Base-by-base conservation (phyloP, 2,329 filamentous ascomycete genomes). In the Sporothrix globosa region DNA sequence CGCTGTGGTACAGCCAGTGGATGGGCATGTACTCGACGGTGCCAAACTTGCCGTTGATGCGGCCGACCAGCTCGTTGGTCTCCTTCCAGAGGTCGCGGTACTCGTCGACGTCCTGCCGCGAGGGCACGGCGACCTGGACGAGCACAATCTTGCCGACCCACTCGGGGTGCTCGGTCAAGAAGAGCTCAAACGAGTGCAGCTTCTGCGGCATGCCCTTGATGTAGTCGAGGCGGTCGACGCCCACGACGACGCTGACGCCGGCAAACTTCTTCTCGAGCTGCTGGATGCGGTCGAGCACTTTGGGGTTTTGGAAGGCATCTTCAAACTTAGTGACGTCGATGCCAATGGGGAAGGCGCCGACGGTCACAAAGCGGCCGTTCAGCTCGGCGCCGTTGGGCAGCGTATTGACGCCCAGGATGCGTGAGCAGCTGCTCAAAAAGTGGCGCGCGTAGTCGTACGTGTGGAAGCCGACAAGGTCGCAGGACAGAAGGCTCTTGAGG, bases 191-290 rank as follows among this genome's bases (percentile, higher is more conserved):
- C 1, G 96, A 95, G 77, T 98, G 96, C 11, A 99, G 85, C 80
- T 99, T 99, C 81, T 99, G 96, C 0, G 96, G 96, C 11, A 99
- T 94, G 73, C 96, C 96, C 82, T 98, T 98, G 88, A 98, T 98
- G 82, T 99, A 98, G 81, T 99, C 96, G 67, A 98, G 87, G 66
- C 96, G 92, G 79, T 99, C 96, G 67, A 98, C 96, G 73, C 96
- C 95, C 50, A 98, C 95, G 76, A 99, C 97, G 74, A 98, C 87
- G 83, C 97, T 97, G 76, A 97, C 92, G 61, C 94, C 95, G 74
- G 97, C 91, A 77, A 98, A 99, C 81, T 97, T 97, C 78, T 91
- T 90, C 77, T 92, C 90, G 4, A 98, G 85, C 1, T 90, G 88
- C 4, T 90, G 89, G 75, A 99, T 97, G 71, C 95, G 92, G 76